Percentiles rank a stretch among this genome's conserved stretches.
These are phyloP conservation scores for Penicillium verrucosum DNA, from an alignment of 2,329 filamentous ascomycete species.

Conservation along the genomic window DNA sequence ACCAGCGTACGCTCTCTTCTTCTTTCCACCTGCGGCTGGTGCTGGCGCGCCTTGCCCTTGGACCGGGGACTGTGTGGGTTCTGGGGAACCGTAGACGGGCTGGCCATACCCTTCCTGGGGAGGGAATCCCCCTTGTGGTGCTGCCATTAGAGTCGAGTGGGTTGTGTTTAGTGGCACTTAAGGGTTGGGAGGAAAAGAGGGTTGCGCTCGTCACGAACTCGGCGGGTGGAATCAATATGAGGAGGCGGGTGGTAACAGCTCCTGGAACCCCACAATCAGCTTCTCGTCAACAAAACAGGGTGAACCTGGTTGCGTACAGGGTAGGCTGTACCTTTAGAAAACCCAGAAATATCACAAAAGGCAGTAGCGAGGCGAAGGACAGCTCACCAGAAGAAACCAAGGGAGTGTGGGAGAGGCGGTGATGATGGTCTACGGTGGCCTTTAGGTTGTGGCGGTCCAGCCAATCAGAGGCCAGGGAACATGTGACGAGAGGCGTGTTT, in stretches of 20 bases:
- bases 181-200: slow-evolving; percentile 1
- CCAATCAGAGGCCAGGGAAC: slow-evolving; percentile 34
- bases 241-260: slow-evolving; percentile 22
- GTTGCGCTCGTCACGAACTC: slow-evolving; percentile 11
- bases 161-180: slow-evolving; percentile 1
- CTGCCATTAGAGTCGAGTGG: slow-evolving; percentile 43
- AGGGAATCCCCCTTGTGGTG: slow-evolving; percentile 52
- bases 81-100: slow-evolving; percentile 39
- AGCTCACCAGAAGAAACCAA: slow-evolving; percentile 9
- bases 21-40: slow-evolving; percentile 48
- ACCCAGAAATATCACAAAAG: slow-evolving; percentile 1
- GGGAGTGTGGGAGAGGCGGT: slow-evolving; percentile 23
- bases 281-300: slow-evolving; percentile 7
- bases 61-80: slow-evolving; percentile 36
- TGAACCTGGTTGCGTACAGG: not conserved
- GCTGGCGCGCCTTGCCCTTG: slow-evolving; percentile 31
- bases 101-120: slow-evolving; percentile 50
- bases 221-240: slow-evolving; percentile 14
- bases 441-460: slow-evolving; percentile 30
- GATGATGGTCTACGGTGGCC: slow-evolving; percentile 40
- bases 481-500: slow-evolving; percentile 11
- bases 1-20: slow-evolving; percentile 92
- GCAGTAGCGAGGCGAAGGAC: not conserved
- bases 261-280: slow-evolving; percentile 27
- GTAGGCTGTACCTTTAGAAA: not conserved